These are phyloP conservation scores for Lichenothelia convexa DNA, from an alignment of 495 filamentous ascomycete genomes.

Conservation along the genomic window DNA sequence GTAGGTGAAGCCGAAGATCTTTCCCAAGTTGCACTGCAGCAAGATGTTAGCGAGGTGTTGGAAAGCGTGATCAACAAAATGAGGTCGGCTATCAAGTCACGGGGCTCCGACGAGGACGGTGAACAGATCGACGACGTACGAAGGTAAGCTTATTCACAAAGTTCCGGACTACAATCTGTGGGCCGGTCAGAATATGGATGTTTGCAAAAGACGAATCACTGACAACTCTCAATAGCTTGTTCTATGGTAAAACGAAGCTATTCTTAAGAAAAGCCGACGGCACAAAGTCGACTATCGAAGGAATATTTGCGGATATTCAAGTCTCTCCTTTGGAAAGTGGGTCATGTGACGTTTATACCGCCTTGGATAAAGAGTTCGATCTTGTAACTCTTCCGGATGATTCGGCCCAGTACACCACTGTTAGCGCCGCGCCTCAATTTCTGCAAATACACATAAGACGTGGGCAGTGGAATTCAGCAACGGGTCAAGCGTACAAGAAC, in stretches of 20 bases:
- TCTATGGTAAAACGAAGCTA: not conserved
- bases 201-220: too few species aligned
- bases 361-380: not conserved
- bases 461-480: constrained; percentile 45
- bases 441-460: constrained; percentile 80
- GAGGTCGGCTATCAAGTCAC: constrained; percentile 66
- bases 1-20: too few species aligned
- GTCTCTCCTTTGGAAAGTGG: not conserved
- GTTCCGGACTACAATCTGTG: too few species aligned
- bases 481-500: constrained; percentile 45
- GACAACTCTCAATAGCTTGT: not conserved
- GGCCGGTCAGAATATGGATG: too few species aligned
- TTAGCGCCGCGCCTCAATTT: constrained; percentile 39
- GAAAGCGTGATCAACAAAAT: constrained; percentile 77
- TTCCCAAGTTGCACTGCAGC: too few species aligned
- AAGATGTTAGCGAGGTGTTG: constrained; percentile 92
- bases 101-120: constrained; percentile 37
- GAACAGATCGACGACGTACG: constrained; percentile 80
- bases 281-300: not conserved
- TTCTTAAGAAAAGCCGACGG: not conserved
- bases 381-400: not conserved
- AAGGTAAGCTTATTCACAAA: too few species aligned
- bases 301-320: not conserved
- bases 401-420: not conserved
- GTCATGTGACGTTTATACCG: not conserved